These are phyloP conservation scores for Atkinsonella texensis DNA, from an alignment of 2,329 filamentous ascomycete genomes.

Conservation along the genomic window DNA sequence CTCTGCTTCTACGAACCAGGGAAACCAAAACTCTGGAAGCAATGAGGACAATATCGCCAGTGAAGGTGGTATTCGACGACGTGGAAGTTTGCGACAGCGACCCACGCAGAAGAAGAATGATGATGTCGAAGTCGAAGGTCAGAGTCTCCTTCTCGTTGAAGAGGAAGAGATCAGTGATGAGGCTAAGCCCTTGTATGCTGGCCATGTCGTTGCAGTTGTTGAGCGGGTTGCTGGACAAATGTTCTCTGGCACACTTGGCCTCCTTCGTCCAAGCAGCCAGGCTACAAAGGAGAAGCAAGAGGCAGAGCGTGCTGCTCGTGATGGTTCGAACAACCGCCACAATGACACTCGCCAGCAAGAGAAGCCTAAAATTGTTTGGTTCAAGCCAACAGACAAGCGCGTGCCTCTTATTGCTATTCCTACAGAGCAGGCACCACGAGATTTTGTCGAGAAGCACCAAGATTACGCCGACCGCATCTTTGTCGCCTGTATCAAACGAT, in stretches of 20 bases:
- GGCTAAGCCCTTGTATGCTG: slow-evolving; percentile 92
- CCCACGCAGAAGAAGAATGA: slow-evolving; percentile 99
- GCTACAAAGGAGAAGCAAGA: slow-evolving; percentile 99
- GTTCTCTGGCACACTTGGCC: slow-evolving; percentile 93
- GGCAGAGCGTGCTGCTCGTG: slow-evolving; percentile 82
- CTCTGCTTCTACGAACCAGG: slow-evolving; percentile 61
- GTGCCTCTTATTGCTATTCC: slow-evolving; percentile 96
- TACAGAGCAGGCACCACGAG: slow-evolving; percentile 90
- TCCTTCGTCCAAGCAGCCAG: slow-evolving; percentile 92
- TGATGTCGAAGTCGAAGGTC: slow-evolving; percentile 95
- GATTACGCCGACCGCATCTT: slow-evolving; percentile 97
- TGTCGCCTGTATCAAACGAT: slow-evolving; percentile 97
- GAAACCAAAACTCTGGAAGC: slow-evolving; percentile 49
- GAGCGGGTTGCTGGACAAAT: slow-evolving; percentile 96
- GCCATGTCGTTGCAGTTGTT: slow-evolving; percentile 93
- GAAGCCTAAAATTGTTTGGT: slow-evolving; percentile 99
- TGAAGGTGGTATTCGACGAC: slow-evolving; percentile 80
- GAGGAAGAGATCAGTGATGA: slow-evolving; percentile 99
- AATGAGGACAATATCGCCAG: slow-evolving; percentile 49
- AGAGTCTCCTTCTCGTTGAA: slow-evolving; percentile 90
- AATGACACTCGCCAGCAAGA: slow-evolving; percentile 75
- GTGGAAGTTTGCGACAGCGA: slow-evolving; percentile 89
- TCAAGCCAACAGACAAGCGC: slow-evolving; percentile 98
- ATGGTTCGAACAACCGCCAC: slow-evolving; percentile 58
- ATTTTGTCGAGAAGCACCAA: slow-evolving; percentile 97